These are phyloP conservation scores for Hanseniaspora vineae DNA, from an alignment of 805 yeast species.

Conservation along the genomic window DNA sequence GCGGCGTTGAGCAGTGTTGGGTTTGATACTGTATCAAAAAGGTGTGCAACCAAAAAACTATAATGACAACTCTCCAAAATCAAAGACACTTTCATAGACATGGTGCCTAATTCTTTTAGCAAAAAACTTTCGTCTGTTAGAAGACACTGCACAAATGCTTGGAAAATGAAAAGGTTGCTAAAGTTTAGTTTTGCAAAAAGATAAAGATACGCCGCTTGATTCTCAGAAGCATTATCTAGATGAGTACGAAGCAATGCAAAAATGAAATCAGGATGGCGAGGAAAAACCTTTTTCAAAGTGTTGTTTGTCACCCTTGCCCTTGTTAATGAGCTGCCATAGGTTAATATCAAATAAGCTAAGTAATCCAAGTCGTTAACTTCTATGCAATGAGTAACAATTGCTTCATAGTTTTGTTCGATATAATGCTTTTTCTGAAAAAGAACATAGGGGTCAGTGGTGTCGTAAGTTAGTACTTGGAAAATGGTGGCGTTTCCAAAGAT, in stretches of 20 bases:
- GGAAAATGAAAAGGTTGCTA: constrained; percentile 17
- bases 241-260: neutral
- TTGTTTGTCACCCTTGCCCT: neutral
- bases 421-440: constrained; percentile 14
- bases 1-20: constrained; percentile 6
- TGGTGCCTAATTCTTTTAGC: neutral
- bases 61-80: constrained; percentile 12
- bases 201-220: constrained; percentile 8
- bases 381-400: constrained; percentile 10
- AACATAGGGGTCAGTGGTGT: constrained; percentile 10
- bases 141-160: constrained; percentile 7
- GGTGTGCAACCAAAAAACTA: constrained; percentile 16
- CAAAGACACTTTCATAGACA: constrained; percentile 9
- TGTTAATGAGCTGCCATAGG: neutral
- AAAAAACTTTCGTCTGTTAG: neutral
- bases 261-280: neutral
- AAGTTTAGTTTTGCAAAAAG: constrained; percentile 15
- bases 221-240: neutral
- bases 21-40: constrained; percentile 16
- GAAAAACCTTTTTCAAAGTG: neutral
- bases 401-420: constrained; percentile 12
- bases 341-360: neutral
- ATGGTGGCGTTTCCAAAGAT: constrained; percentile 4
- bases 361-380: constrained; percentile 7
- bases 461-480: neutral